phyloP scores from a whole-genome alignment of 306 rosid species.

The Crataegus laevigata region DNA sequence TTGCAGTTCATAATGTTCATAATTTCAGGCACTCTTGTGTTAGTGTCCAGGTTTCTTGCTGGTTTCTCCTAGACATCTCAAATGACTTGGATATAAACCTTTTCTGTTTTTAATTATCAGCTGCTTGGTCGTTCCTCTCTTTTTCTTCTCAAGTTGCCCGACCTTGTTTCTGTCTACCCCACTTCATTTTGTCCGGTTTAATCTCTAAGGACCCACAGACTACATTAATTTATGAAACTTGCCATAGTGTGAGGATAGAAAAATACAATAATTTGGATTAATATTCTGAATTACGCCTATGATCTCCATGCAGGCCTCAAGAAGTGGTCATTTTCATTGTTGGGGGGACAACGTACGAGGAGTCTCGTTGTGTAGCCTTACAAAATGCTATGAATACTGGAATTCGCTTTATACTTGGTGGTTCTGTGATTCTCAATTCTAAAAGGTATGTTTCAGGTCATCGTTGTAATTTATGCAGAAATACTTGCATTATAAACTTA shows the following conservation, averaged over 20 bases:
- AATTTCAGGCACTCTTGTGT: not conserved
- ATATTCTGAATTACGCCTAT: constrained; percentile 13
- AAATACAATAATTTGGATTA: not conserved
- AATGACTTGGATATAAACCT: not conserved
- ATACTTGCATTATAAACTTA: constrained; percentile 12
- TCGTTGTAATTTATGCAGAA: constrained; percentile 2
- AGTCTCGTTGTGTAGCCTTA: constrained; percentile 73
- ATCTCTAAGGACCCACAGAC: not conserved
- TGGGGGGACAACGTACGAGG: constrained; percentile 97
- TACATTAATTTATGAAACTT: not conserved
- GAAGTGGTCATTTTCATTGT: constrained; percentile 87
- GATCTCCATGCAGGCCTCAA: constrained; percentile 61
- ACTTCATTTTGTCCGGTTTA: not conserved
- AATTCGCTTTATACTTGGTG: constrained; percentile 80
- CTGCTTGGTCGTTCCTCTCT: not conserved
- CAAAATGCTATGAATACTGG: constrained; percentile 78
- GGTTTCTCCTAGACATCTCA: not conserved
- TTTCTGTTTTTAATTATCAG: not conserved
- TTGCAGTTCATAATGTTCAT: not conserved
- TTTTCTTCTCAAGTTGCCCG: not conserved
- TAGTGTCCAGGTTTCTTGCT: not conserved
- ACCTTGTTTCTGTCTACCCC: not conserved
- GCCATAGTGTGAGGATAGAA: not conserved
- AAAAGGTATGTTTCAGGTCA: constrained; percentile 48
- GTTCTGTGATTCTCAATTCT: constrained; percentile 81